Percentiles rank a stretch among this genome's conserved stretches.
Evolutionary conservation across 2,329 filamentous ascomycete genomes (phyloP).

Genomic region (Elsinoe batatas): DNA sequence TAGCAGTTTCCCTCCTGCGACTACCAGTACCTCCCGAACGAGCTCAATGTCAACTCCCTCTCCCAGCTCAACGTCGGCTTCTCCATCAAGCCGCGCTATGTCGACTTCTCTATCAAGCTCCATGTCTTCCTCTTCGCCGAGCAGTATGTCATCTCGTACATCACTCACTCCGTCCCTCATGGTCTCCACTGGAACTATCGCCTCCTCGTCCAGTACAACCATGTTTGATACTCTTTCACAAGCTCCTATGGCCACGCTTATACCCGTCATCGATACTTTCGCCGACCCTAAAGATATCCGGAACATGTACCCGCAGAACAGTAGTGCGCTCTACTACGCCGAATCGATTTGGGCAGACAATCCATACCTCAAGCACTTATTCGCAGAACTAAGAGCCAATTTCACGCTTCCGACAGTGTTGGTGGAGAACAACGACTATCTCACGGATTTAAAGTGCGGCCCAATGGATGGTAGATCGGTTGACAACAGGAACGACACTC

Average conservation of each 20-base stretch:
- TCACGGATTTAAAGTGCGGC: neutral
- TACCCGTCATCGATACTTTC: neutral
- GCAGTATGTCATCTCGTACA: no score
- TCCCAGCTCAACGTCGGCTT: no score
- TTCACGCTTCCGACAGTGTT: neutral
- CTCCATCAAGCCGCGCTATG: no score
- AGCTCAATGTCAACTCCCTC: no score
- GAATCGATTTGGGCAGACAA: neutral
- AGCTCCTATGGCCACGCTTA: neutral
- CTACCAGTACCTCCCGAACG: no score
- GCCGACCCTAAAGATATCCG: neutral
- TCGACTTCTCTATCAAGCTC: neutral
- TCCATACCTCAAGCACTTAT: neutral
- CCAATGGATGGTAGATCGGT: neutral
- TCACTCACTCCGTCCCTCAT: neutral
- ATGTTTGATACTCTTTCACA: neutral
- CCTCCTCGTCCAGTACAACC: neutral
- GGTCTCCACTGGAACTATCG: neutral
- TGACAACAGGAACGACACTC: neutral
- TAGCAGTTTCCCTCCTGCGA: no score
- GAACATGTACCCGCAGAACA: neutral
- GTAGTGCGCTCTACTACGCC: neutral
- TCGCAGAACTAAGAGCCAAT: neutral
- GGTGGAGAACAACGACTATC: slow-evolving; percentile 1
- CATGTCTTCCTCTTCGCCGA: neutral